Evolutionary conservation across 2,329 filamentous ascomycete species (phyloP), one percentile per base, ranked within the genome.

Genomic region (Trichoderma sp.): DNA sequence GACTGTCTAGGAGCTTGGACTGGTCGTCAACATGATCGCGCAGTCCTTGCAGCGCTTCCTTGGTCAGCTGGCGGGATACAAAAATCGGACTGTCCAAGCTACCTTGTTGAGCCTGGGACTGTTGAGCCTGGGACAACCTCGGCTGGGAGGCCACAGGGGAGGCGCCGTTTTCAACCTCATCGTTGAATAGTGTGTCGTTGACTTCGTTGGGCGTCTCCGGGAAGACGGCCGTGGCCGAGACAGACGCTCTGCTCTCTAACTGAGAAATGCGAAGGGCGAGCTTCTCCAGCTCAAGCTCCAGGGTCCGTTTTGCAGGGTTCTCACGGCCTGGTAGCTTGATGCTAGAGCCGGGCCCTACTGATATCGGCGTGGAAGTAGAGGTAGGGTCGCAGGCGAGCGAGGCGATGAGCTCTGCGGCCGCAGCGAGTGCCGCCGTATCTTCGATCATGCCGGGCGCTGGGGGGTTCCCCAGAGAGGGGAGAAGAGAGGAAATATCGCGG

Each of bases 21-120:
- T 98, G 95, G 83, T 95, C 94, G 82, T 97, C 94, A 78, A 98
- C 93, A 85, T 98, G 95, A 80, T 98, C 95, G 80, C 93, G 93
- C 79, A 98, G 89, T 78, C 94, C 93, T 84, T 93, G 92, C 80
- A 97, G 92, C 83, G 96, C 94, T 85, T 96, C 93, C 82, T 95
- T 93, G 80, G 92, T 94, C 81, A 94, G 90, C 81, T 90, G 86
- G 85, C 87, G 81, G 79, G 80, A 79, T 75, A 82, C 77, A 80
- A 82, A 75, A 80, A 80, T 80, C 77, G 83, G 83, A 81, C 80
- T 81, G 79, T 83, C 83, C 82, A 81, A 83, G 81, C 80, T 84
- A 85, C 84, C 83, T 83, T 84, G 81, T 75, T 81, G 80, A 76
- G 84, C 85, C 76, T 83, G 81, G 71, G 88, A 84, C 77, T 84